phyloP scores from a whole-genome alignment of 768 basidiomycete species.

The Stropharia rugosoannulata region DNA sequence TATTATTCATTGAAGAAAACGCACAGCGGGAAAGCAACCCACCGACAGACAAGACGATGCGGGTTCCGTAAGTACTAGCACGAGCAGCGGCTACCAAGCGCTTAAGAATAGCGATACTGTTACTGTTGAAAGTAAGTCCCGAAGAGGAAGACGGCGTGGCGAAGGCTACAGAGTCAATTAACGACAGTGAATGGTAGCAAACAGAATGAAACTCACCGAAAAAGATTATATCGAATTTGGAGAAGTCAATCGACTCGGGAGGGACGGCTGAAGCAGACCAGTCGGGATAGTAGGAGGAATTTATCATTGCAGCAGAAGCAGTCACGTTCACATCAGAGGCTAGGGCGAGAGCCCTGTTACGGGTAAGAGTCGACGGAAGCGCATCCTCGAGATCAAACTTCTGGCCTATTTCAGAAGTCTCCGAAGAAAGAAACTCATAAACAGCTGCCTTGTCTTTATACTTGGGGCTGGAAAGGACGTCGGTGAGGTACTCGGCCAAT shows the following conservation, averaged over 20 bases:
- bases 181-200: neutral
- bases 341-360: conserved; percentile 30
- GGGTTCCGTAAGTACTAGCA: conserved; percentile 55
- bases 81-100: conserved; percentile 58
- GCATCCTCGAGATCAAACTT: conserved; percentile 45
- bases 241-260: conserved; percentile 61
- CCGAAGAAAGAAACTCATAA: conserved; percentile 36
- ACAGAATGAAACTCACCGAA: conserved; percentile 42
- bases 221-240: conserved; percentile 65
- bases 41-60: conserved; percentile 38
- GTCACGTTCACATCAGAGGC: conserved; percentile 18
- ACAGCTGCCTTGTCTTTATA: conserved; percentile 34
- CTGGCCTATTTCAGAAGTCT: conserved; percentile 16
- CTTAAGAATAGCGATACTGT: conserved; percentile 48
- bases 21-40: neutral
- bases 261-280: conserved; percentile 48
- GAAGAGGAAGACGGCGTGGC: conserved; percentile 62
- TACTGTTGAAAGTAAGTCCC: conserved; percentile 47
- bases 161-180: conserved; percentile 49
- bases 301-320: conserved; percentile 30
- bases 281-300: conserved; percentile 49
- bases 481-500: conserved; percentile 39
- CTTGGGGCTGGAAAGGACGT: conserved; percentile 34
- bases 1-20: conserved; percentile 1
- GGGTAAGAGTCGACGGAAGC: conserved; percentile 43